Evolutionary conservation across 2,329 filamentous ascomycete genomes (phyloP).

Genomic region (Myotisia sp.): DNA sequence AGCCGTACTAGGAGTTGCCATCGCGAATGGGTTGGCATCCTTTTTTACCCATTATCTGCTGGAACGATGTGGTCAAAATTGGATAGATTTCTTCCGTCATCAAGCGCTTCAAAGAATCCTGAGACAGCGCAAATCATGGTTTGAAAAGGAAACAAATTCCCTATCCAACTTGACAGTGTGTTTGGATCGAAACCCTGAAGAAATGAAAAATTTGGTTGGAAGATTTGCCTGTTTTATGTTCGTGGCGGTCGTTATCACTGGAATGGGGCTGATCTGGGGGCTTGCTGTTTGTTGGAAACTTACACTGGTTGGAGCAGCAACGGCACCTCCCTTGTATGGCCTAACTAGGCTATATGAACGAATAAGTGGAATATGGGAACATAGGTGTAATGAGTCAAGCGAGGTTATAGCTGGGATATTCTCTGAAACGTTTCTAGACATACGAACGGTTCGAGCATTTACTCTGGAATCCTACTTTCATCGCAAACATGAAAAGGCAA

Average conservation of each 20-base stretch:
- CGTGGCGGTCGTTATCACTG: conserved; percentile 52
- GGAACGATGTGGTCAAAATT: conserved; percentile 57
- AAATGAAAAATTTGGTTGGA: conserved; percentile 70
- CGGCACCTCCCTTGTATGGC: conserved; percentile 51
- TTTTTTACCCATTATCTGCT: conserved; percentile 58
- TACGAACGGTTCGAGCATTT: conserved; percentile 62
- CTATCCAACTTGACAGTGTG: conserved; percentile 51
- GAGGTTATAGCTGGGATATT: conserved; percentile 49
- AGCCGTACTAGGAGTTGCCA: conserved; percentile 52
- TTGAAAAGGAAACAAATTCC: conserved; percentile 53
- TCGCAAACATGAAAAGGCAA: conserved; percentile 44
- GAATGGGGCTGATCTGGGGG: conserved; percentile 60
- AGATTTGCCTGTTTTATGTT: conserved; percentile 60
- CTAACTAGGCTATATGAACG: conserved; percentile 52
- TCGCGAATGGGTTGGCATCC: conserved; percentile 49
- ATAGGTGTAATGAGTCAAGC: conserved; percentile 48
- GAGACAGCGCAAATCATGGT: conserved; percentile 64
- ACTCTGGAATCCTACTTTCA: conserved; percentile 60
- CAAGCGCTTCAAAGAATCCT: conserved; percentile 57
- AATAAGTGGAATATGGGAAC: conserved; percentile 59
- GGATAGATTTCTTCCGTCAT: conserved; percentile 58
- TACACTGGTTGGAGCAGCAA: conserved; percentile 59
- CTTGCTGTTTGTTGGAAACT: conserved; percentile 63
- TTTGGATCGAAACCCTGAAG: conserved; percentile 70
- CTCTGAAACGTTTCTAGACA: conserved; percentile 61